Evolutionary conservation across 2,329 filamentous ascomycete species (phyloP).

Genomic region (Diaporthe citrichinensis): DNA sequence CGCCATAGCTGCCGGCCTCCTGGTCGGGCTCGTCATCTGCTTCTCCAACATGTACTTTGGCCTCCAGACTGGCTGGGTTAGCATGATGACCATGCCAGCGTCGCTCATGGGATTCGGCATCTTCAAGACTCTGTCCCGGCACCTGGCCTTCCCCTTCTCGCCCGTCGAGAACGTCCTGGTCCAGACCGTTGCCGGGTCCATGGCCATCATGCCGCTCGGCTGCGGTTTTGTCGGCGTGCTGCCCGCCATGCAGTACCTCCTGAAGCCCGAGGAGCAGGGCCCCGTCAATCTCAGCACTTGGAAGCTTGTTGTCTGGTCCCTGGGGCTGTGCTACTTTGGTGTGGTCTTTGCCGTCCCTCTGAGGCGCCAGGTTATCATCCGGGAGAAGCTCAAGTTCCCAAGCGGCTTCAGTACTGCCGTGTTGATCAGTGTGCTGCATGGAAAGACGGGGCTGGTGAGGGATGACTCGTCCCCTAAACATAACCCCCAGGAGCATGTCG

Average conservation of each 20-base stretch:
- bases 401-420: conserved; percentile 96
- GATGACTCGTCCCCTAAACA: conserved; percentile 47
- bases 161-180: conserved; percentile 97
- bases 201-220: conserved; percentile 96
- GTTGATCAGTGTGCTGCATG: conserved; percentile 92
- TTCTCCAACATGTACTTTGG: conserved; percentile 99
- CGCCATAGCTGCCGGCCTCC: conserved; percentile 82
- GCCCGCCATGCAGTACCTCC: conserved; percentile 89
- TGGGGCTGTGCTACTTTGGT: conserved; percentile 96
- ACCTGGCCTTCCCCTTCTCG: conserved; percentile 85
- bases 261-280: conserved; percentile 83
- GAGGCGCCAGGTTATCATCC: conserved; percentile 91
- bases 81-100: conserved; percentile 96
- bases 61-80: conserved; percentile 75
- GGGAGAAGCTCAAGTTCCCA: conserved; percentile 93
- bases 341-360: conserved; percentile 96
- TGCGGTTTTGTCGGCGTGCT: conserved; percentile 94
- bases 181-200: conserved; percentile 94
- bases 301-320: conserved; percentile 89
- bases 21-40: conserved; percentile 91
- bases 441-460: conserved; percentile 55
- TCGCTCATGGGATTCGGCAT: conserved; percentile 95
- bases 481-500: conserved; percentile 45
- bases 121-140: conserved; percentile 83
- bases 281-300: conserved; percentile 79